Conservation (phyloP, 176 grass and related monocot genomes). For the Aechmea fasciata region DNA sequence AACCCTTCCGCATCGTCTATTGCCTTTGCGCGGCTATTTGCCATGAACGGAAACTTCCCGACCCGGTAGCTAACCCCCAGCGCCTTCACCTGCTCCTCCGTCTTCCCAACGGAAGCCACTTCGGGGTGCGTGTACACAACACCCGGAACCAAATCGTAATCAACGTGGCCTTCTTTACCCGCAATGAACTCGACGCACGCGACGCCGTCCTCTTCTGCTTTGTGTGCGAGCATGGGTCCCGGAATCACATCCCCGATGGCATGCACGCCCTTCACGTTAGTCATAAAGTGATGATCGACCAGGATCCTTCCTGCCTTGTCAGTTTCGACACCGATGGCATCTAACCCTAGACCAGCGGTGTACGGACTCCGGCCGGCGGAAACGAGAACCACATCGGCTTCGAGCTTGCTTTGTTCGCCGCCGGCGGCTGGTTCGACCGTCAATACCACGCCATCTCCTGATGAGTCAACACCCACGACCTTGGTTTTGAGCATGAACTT, state of each 20-base stretch:
- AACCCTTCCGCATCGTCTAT: slow-evolving; percentile 77
- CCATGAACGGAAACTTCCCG: slow-evolving; percentile 75
- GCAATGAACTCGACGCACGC: slow-evolving; percentile 88
- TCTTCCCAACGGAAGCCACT: slow-evolving; percentile 87
- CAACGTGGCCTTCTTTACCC: slow-evolving; percentile 94
- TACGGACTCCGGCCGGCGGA: slow-evolving; percentile 78
- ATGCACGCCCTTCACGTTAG: slow-evolving; percentile 76
- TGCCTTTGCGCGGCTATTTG: slow-evolving; percentile 73
- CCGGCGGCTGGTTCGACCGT: slow-evolving; percentile 78
- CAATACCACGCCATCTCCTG: slow-evolving; percentile 75
- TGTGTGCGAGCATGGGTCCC: slow-evolving; percentile 99
- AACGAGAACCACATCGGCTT: slow-evolving; percentile 88
- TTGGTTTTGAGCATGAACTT: slow-evolving; percentile 99
- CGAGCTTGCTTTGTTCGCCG: slow-evolving; percentile 72
- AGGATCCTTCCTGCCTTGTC: slow-evolving; percentile 83
- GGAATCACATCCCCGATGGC: slow-evolving; percentile 93
- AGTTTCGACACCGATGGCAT: slow-evolving; percentile 62
- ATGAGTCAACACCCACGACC: slow-evolving; percentile 68
- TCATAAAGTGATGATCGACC: slow-evolving; percentile 83
- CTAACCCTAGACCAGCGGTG: slow-evolving; percentile 68
- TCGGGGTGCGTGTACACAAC: slow-evolving; percentile 96
- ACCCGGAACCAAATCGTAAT: slow-evolving; percentile 83
- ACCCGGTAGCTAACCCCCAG: slow-evolving; percentile 55
- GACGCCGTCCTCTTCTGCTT: slow-evolving; percentile 96
- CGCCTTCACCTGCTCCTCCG: slow-evolving; percentile 76